Evolutionary conservation across 371 early-diverging fungal genomes (phyloP), one percentile per base, ranked within the genome.

Genomic region (Rhizopus microsporus): DNA sequence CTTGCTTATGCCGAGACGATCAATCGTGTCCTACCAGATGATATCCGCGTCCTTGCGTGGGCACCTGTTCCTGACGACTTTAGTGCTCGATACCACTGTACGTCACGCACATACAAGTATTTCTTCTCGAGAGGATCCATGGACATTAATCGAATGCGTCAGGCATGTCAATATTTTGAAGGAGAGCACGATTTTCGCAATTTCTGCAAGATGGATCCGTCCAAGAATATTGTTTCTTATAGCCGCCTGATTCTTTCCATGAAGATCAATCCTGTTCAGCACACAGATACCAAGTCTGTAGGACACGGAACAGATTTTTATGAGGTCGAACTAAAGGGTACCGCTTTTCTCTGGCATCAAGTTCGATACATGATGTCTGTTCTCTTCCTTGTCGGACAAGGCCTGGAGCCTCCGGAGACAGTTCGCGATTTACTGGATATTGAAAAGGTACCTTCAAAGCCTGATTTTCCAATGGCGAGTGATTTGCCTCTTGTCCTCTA

Each of bases 331-430:
- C 68, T 93, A 23, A 75, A 78, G 15, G 96, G 96, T 15, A 86
- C 88, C 0, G 96, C 96, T 12, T 98, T 97, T 57, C 72, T 98
- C 40, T 97, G 95, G 96, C 97, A 97, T 77, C 97, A 96, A 73
- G 96, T 98, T 34, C 89, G 98, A 39, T 96, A 93, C 70, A 95
- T 97, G 85, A 93, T 95, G 89, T 88, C 93, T 0, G 74, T 96
- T 7, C 65, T 98, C 38, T 90, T 96, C 56, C 72, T 91, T 37
- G 85, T 96, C 4, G 98, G 98, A 5, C 74, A 74, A 69, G 71
- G 58, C 17, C 59, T 63, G 57, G 82, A 77, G 56, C 37, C 59
- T 33, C 72, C 80, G n/a, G 75, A 69, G 44, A 63, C 68, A 5
- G 54, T 74, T 16, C 51, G 67, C 12, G 67, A 75, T 43, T 44